A percentile compares a stretch with the other conserved stretches of the same genome.
phyloP scores from a whole-genome alignment of 192 early-diverging fungal genomes.

The Coemansia asiatica region DNA sequence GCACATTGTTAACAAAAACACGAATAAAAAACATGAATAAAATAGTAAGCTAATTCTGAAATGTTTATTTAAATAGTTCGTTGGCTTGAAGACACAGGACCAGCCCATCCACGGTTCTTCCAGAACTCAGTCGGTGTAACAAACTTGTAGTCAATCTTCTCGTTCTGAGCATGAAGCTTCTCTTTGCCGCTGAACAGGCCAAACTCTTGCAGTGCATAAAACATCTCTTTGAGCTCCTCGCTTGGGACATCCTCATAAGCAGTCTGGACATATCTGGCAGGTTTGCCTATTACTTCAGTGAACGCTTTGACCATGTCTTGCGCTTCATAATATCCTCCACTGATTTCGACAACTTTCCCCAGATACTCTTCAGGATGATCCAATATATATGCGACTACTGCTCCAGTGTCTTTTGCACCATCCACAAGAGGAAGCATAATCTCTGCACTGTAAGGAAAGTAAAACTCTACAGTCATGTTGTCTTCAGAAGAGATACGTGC shows the following conservation, averaged over 20 bases:
- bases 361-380: conserved; percentile 32
- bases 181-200: conserved; percentile 25
- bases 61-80: too few relatives aligned
- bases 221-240: conserved; percentile 26
- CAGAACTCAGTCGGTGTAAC: conserved; percentile 33
- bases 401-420: conserved; percentile 31
- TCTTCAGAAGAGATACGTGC: conserved; percentile 36
- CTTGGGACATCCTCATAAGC: not conserved
- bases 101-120: conserved; percentile 54
- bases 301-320: conserved; percentile 43
- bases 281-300: conserved; percentile 33
- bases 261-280: conserved; percentile 25
- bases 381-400: conserved; percentile 33
- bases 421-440: conserved; percentile 35
- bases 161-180: conserved; percentile 31
- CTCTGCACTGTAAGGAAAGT: conserved; percentile 17
- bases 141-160: conserved; percentile 18
- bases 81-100: conserved; percentile 16
- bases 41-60: too few relatives aligned
- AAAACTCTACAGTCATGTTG: conserved; percentile 34
- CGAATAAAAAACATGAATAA: too few relatives aligned
- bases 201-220: conserved; percentile 28
- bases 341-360: conserved; percentile 13
- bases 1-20: too few relatives aligned
- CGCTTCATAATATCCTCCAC: conserved; percentile 31